These are phyloP conservation scores for Taphrina populina DNA, from an alignment of 1,139 yeast species.

Conservation along the genomic window DNA sequence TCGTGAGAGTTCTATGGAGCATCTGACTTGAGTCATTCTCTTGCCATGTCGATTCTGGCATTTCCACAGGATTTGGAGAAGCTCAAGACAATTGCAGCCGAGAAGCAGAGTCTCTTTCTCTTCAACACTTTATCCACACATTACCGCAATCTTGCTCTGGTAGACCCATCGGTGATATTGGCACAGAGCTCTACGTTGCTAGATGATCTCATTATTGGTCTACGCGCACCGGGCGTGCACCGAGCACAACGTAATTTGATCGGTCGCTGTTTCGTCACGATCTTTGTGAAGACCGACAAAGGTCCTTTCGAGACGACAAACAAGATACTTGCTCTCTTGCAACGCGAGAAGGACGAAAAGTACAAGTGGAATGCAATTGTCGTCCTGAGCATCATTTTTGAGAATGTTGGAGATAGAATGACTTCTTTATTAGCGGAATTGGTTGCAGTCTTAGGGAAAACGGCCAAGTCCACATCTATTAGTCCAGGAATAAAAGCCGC, in stretches of 20 bases:
- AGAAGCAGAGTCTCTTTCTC: constrained; percentile 37
- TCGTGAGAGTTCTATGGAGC: too few relatives aligned
- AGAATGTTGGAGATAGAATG: constrained; percentile 40
- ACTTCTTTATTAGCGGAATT: constrained; percentile 40
- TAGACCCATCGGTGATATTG: constrained; percentile 37
- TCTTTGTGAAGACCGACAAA: constrained; percentile 38
- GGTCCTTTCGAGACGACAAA: constrained; percentile 44
- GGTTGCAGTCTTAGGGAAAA: constrained; percentile 1
- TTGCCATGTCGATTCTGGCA: constrained; percentile 1
- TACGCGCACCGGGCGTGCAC: constrained; percentile 42
- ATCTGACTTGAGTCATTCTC: too few relatives aligned
- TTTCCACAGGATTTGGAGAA: constrained; percentile 31
- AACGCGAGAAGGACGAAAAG: constrained; percentile 43
- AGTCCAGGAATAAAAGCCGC: constrained; percentile 43
- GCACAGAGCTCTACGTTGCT: constrained; percentile 39
- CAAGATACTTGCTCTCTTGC: constrained; percentile 41
- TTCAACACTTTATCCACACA: constrained; percentile 38
- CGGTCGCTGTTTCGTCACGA: constrained; percentile 38
- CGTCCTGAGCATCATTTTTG: constrained; percentile 35
- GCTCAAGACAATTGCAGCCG: constrained; percentile 34
- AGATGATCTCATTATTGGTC: constrained; percentile 52
- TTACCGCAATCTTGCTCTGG: constrained; percentile 33
- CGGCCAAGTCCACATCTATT: constrained; percentile 28
- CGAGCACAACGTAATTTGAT: constrained; percentile 37
- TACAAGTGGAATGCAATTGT: constrained; percentile 4